These are phyloP conservation scores for Stenogyne calaminthoides DNA, from an alignment of 305 asterid genomes.

Conservation along the genomic window DNA sequence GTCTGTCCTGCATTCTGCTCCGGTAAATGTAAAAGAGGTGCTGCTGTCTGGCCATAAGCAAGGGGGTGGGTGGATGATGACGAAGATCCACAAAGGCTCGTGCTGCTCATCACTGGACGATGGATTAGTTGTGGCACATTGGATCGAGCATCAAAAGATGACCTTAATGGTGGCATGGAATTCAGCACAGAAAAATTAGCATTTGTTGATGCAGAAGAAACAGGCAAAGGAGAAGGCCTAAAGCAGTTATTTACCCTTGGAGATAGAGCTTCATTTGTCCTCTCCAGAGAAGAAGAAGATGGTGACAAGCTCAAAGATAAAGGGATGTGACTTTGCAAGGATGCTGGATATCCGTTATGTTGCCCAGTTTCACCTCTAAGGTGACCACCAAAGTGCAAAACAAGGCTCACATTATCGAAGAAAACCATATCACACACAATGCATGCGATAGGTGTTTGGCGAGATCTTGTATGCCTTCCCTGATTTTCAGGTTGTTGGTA, in stretches of 20 bases:
- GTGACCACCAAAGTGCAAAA: conserved; percentile 43
- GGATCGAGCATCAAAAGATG: conserved; percentile 1
- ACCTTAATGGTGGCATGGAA: conserved; percentile 25
- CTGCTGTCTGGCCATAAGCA: conserved; percentile 14
- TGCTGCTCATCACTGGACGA: no score
- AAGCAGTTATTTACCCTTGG: conserved; percentile 27
- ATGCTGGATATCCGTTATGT: conserved; percentile 13
- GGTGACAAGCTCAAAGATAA: conserved; percentile 20
- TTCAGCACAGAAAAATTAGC: conserved; percentile 15
- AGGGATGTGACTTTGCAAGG: conserved; percentile 14
- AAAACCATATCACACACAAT: conserved; percentile 41
- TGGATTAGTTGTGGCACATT: not conserved
- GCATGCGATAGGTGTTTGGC: conserved; percentile 32
- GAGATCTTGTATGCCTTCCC: conserved; percentile 14
- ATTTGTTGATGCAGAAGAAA: conserved; percentile 21
- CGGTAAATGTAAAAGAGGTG: not conserved
- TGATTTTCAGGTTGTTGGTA: conserved; percentile 14
- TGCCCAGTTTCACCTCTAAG: conserved; percentile 7
- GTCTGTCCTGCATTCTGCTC: conserved; percentile 19
- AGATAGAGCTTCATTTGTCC: not conserved
- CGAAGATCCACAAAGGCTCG: not conserved
- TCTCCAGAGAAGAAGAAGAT: conserved; percentile 11
- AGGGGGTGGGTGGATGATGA: conserved; percentile 25
- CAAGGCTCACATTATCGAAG: conserved; percentile 36
- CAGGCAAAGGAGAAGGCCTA: conserved; percentile 21